Percentiles rank a stretch among this genome's conserved stretches.
Evolutionary conservation across 148 eudicot genomes (phyloP).

Genomic region (Dianthus caryophyllus): DNA sequence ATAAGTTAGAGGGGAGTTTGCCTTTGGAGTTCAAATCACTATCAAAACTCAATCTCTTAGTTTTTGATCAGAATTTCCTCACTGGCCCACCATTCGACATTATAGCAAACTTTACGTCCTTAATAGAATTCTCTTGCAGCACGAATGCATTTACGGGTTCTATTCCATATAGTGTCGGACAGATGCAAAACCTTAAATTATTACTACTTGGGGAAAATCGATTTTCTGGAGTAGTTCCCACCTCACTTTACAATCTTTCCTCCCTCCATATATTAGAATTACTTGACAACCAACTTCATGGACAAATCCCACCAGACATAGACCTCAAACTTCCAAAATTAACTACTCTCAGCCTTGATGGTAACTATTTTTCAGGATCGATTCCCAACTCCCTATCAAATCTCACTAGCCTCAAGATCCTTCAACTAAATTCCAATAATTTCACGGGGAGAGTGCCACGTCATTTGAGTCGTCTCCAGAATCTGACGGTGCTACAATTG

Average conservation of each 20-base stretch:
- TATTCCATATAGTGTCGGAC: conserved; percentile 21
- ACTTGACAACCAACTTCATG: conserved; percentile 11
- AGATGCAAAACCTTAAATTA: conserved; percentile 5
- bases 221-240: conserved; percentile 25
- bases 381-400: too few species aligned
- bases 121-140: not conserved
- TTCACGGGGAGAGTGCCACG: too few species aligned
- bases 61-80: conserved; percentile 22
- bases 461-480: too few species aligned
- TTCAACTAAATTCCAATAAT: not conserved
- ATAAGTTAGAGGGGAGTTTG: too few species aligned
- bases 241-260: conserved; percentile 29
- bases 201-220: conserved; percentile 2
- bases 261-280: conserved; percentile 10
- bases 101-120: conserved; percentile 32
- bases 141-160: conserved; percentile 24
- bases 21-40: too few species aligned
- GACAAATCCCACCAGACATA: not conserved
- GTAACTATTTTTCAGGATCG: conserved; percentile 6
- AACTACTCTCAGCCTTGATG: not conserved
- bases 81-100: conserved; percentile 28
- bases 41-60: not conserved
- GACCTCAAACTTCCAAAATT: not conserved
- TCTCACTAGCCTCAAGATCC: not conserved
- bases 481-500: too few species aligned